Conservation (phyloP, 139 green algal species). For the Picochlorum sp. region DNA sequence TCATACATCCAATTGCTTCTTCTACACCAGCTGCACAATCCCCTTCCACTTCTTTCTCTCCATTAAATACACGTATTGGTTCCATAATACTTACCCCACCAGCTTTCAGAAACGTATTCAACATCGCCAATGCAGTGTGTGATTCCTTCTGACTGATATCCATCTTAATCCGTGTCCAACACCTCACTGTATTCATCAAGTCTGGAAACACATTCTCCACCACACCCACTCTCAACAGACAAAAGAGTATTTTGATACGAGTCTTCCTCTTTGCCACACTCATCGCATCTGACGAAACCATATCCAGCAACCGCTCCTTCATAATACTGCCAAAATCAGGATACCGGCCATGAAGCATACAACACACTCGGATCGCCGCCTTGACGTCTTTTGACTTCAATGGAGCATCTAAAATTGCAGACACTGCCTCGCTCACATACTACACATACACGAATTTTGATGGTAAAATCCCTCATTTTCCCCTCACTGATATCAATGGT, state of each 20-base stretch:
- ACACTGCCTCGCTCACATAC: slow-evolving; percentile 86
- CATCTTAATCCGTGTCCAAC: background rate
- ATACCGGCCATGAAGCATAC: slow-evolving; percentile 77
- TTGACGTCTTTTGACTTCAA: slow-evolving; percentile 68
- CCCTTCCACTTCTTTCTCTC: slow-evolving; percentile 8
- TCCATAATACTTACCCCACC: background rate
- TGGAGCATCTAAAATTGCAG: slow-evolving; percentile 73
- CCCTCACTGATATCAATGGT: too few species aligned
- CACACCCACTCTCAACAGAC: too few species aligned
- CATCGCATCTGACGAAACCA: slow-evolving; percentile 20
- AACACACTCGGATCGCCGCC: slow-evolving; percentile 71
- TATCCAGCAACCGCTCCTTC: background rate
- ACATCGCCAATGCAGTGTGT: background rate
- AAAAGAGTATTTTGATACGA: too few species aligned
- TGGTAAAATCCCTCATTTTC: too few species aligned
- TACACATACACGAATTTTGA: slow-evolving; percentile 26
- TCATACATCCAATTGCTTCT: slow-evolving; percentile 10
- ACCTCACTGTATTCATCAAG: too few species aligned
- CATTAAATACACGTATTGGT: slow-evolving; percentile 5
- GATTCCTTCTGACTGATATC: background rate
- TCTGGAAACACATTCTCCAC: too few species aligned
- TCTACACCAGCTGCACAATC: background rate
- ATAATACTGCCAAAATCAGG: slow-evolving; percentile 50
- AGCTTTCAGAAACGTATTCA: too few species aligned
- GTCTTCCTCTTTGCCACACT: background rate